phyloP scores from a whole-genome alignment of 176 grass and related monocot genomes.

The Cenchrus purpureus region DNA sequence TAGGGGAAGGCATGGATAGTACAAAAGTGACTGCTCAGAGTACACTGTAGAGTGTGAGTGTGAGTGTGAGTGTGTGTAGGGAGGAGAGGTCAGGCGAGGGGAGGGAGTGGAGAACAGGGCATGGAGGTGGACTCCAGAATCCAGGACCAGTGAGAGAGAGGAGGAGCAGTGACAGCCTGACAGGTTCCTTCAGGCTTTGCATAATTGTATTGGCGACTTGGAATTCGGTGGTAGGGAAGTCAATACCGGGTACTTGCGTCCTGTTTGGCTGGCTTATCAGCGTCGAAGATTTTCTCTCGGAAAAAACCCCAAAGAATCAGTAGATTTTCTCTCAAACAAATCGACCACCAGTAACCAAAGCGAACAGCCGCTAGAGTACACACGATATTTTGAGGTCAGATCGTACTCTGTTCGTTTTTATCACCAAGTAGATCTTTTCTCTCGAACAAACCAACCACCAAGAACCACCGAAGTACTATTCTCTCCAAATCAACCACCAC shows the following conservation, averaged over 20 bases:
- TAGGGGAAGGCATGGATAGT: neutral
- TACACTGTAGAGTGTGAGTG: constrained; percentile 1
- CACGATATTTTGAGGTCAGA: neutral
- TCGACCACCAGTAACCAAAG: too few species aligned
- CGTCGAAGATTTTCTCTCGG: too few species aligned
- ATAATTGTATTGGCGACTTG: constrained; percentile 22
- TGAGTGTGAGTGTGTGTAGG: neutral
- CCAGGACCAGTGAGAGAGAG: constrained; percentile 23
- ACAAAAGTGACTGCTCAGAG: constrained; percentile 33
- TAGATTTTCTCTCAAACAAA: too few species aligned
- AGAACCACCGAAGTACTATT: too few species aligned
- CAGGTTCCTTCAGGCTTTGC: constrained; percentile 9
- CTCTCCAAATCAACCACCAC: too few species aligned
- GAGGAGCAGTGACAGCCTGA: constrained; percentile 21
- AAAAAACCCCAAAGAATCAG: too few species aligned
- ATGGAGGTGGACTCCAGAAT: constrained; percentile 10
- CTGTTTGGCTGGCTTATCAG: too few species aligned
- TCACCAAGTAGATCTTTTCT: too few species aligned
- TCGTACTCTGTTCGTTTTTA: too few species aligned
- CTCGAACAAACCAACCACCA: too few species aligned
- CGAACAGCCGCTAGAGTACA: constrained; percentile 25
- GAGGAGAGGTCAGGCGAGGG: neutral
- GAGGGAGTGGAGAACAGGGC: neutral
- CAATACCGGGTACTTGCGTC: constrained; percentile 23
- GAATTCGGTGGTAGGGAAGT: constrained; percentile 8